Evolutionary conservation across 2,329 filamentous ascomycete species (phyloP).

Genomic region (Paraphoma chrysanthemicola): DNA sequence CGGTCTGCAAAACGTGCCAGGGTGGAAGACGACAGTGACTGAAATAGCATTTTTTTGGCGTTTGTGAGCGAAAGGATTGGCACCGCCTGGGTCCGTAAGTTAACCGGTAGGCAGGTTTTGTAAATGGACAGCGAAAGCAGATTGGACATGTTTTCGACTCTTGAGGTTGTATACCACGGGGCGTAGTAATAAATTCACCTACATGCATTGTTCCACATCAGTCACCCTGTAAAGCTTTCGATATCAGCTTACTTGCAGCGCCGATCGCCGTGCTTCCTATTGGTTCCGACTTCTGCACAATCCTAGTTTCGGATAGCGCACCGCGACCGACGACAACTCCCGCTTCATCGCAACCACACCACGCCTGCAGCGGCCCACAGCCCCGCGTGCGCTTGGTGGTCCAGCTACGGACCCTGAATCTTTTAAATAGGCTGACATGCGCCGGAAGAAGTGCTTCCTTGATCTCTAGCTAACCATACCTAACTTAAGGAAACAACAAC

Average conservation of each 20-base stretch:
- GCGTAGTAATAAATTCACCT: too few relatives aligned
- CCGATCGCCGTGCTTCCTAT: slow-evolving; percentile 6
- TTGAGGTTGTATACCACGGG: too few relatives aligned
- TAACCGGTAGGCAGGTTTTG: too few relatives aligned
- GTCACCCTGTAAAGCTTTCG: not conserved
- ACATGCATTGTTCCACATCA: too few relatives aligned
- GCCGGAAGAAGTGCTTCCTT: not conserved
- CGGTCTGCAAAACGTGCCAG: slow-evolving; percentile 72
- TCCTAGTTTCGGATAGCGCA: slow-evolving; percentile 25
- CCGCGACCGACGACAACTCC: slow-evolving; percentile 25
- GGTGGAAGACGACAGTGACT: slow-evolving; percentile 72
- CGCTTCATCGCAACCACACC: slow-evolving; percentile 9
- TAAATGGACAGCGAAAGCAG: too few relatives aligned
- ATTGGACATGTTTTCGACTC: too few relatives aligned
- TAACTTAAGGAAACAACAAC: too few relatives aligned
- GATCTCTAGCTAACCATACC: not conserved
- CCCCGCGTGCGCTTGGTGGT: slow-evolving; percentile 16
- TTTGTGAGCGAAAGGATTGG: not conserved
- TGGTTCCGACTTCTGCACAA: slow-evolving; percentile 7
- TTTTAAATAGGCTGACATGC: slow-evolving; percentile 3
- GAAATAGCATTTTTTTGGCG: slow-evolving; percentile 13
- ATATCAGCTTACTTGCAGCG: not conserved
- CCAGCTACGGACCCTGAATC: slow-evolving; percentile 3
- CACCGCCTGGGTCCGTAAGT: too few relatives aligned
- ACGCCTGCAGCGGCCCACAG: slow-evolving; percentile 10